phyloP scores from a whole-genome alignment of 2,329 filamentous ascomycete species.

The Pseudogymnoascus sp. region DNA sequence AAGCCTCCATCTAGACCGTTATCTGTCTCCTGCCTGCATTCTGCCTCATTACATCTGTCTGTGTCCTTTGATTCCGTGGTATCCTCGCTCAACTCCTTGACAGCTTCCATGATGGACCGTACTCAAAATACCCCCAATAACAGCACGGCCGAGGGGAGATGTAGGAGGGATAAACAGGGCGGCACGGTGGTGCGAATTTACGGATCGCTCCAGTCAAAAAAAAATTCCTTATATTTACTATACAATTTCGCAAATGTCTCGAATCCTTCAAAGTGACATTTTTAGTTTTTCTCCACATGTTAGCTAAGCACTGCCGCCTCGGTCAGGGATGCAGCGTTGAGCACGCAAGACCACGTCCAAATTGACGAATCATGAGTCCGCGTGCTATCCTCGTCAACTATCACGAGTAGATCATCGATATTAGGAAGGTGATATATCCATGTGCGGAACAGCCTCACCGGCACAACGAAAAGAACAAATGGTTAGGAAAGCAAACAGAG shows the following conservation, averaged over 20 bases:
- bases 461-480: background rate
- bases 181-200: background rate
- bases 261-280: background rate
- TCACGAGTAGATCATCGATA: background rate
- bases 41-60: background rate
- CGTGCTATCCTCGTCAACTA: background rate
- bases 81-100: background rate
- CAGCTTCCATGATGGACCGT: background rate
- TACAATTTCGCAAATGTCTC: too few species aligned
- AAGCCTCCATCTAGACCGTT: conserved; percentile 45
- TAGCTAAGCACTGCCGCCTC: background rate
- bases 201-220: background rate
- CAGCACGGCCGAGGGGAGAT: background rate
- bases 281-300: background rate
- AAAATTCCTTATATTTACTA: background rate
- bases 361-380: background rate
- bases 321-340: background rate
- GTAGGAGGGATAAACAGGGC: background rate
- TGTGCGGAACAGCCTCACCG: background rate
- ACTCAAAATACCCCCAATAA: background rate
- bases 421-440: background rate
- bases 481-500: background rate
- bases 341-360: background rate
- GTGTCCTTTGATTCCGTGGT: background rate
- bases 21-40: background rate